These are phyloP conservation scores for Sequoia sempervirens DNA, from an alignment of 75 land plant genomes.

Conservation along the genomic window DNA sequence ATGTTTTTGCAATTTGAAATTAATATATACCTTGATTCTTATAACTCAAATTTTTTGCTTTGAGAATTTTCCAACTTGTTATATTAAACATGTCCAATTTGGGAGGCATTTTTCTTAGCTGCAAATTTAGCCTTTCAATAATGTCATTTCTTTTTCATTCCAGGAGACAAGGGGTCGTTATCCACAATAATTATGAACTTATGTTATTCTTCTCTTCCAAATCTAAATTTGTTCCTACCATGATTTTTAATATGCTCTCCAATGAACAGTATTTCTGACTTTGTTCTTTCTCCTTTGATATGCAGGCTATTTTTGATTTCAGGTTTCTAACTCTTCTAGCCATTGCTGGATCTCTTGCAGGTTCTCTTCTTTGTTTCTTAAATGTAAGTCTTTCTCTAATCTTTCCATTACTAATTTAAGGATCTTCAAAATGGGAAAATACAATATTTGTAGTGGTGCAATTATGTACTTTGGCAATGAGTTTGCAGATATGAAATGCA, in stretches of 20 bases:
- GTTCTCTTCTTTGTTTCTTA: slow-evolving; percentile 87
- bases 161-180: neutral
- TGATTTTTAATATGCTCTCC: neutral
- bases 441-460: neutral
- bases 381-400: slow-evolving; percentile 44
- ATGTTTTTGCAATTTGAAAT: too few relatives aligned
- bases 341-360: slow-evolving; percentile 88
- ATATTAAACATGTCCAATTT: neutral
- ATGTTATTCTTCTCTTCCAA: neutral
- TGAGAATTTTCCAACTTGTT: neutral
- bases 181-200: neutral
- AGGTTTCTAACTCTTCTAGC: slow-evolving; percentile 90
- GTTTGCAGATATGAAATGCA: neutral
- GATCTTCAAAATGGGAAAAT: neutral
- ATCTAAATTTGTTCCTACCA: neutral
- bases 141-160: neutral
- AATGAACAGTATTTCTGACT: neutral
- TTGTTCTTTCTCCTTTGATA: neutral
- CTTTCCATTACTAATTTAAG: neutral
- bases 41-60: neutral
- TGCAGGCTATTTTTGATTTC: slow-evolving; percentile 87
- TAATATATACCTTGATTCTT: too few relatives aligned
- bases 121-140: neutral
- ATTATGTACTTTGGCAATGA: neutral
- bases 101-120: neutral